These are phyloP conservation scores for Candida pseudofarinosa DNA, from an alignment of 805 yeast species.

Conservation along the genomic window DNA sequence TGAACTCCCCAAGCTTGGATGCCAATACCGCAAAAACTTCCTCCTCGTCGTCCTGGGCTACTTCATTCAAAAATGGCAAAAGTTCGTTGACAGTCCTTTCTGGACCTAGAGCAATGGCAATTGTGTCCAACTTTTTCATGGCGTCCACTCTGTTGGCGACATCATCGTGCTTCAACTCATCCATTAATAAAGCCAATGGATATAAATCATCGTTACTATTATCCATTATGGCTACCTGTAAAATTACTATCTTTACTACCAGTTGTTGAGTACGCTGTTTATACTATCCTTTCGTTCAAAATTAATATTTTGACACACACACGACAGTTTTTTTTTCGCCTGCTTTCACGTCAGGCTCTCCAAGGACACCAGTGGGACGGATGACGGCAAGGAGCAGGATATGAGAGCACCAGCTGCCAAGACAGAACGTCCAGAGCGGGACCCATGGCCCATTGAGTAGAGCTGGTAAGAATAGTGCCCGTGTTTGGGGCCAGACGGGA, in stretches of 20 bases:
- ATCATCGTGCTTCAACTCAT: slow-evolving; percentile 95
- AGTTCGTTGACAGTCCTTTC: slow-evolving; percentile 87
- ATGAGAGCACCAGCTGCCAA: too few species aligned
- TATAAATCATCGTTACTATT: slow-evolving; percentile 61
- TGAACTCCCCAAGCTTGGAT: slow-evolving; percentile 80
- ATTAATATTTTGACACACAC: background rate
- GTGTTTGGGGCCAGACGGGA: too few species aligned
- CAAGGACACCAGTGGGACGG: too few species aligned
- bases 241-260: background rate
- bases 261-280: background rate
- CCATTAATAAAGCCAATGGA: slow-evolving; percentile 94
- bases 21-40: slow-evolving; percentile 95
- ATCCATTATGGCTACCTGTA: slow-evolving; percentile 21
- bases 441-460: too few species aligned
- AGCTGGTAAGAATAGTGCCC: too few species aligned
- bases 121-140: slow-evolving; percentile 89
- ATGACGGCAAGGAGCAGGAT: too few species aligned
- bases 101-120: slow-evolving; percentile 91
- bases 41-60: slow-evolving; percentile 95
- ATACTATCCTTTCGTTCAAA: slow-evolving; percentile 1
- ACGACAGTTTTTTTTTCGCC: background rate
- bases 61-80: slow-evolving; percentile 84
- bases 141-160: slow-evolving; percentile 91
- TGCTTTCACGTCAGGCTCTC: too few species aligned
- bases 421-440: too few species aligned